Evolutionary conservation across 495 filamentous ascomycete species (phyloP).

Genomic region (Hyphodiscus hymeniophilus): DNA sequence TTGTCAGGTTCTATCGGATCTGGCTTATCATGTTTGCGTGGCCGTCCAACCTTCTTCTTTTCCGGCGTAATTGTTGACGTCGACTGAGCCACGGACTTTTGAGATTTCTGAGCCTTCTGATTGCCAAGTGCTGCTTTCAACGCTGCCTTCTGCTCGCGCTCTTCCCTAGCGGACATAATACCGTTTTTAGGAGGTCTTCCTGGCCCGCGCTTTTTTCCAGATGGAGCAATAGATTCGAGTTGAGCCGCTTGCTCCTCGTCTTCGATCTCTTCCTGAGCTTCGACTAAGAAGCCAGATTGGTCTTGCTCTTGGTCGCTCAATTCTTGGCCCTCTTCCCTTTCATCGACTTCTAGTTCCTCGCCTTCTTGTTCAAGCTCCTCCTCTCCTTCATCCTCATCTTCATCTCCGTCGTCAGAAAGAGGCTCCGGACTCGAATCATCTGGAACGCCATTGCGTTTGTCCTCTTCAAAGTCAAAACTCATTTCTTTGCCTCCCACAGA

Average conservation of each 20-base stretch:
- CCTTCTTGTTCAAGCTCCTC: conserved; percentile 13
- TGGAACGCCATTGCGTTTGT: conserved; percentile 33
- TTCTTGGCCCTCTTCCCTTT: conserved; percentile 1
- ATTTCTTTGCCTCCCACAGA: conserved; percentile 49
- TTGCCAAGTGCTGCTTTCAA: conserved; percentile 48
- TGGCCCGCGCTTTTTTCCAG: conserved; percentile 65
- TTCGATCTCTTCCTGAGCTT: conserved; percentile 15
- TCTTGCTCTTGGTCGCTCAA: conserved; percentile 7
- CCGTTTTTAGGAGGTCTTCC: conserved; percentile 88
- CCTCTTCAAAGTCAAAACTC: conserved; percentile 60
- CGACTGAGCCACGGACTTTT: conserved; percentile 23
- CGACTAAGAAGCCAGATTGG: not conserved
- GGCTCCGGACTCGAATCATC: conserved; percentile 44
- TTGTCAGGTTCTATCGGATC: conserved; percentile 50
- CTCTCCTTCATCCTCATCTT: conserved; percentile 20
- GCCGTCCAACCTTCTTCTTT: conserved; percentile 55
- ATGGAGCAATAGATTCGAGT: conserved; percentile 20
- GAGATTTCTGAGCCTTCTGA: conserved; percentile 27
- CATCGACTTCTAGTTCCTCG: conserved; percentile 3
- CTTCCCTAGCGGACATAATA: conserved; percentile 86
- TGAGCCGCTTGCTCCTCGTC: conserved; percentile 29
- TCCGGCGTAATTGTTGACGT: conserved; percentile 32
- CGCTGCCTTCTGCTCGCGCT: conserved; percentile 62
- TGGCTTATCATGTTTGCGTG: conserved; percentile 42
- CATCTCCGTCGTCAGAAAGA: conserved; percentile 15